These are phyloP conservation scores for Verticillium dahliae DNA, from an alignment of 2,329 filamentous ascomycete genomes.

Conservation along the genomic window DNA sequence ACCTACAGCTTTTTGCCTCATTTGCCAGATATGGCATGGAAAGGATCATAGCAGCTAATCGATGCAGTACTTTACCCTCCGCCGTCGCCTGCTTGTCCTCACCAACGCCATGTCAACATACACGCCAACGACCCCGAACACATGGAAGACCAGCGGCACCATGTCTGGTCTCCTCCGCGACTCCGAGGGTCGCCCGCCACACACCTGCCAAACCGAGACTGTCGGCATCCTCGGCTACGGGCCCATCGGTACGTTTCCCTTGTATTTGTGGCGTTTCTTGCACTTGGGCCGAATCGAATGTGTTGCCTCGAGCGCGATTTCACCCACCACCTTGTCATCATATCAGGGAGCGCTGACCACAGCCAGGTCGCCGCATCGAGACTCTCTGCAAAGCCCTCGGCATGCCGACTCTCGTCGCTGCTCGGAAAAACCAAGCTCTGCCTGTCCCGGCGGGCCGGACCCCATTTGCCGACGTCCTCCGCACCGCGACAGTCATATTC, in stretches of 20 bases:
- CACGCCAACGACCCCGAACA: slow-evolving; percentile 4
- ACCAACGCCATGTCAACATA: slow-evolving; percentile 12
- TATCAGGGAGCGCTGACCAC: neutral
- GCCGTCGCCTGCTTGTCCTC: slow-evolving; percentile 13
- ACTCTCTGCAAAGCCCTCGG: slow-evolving; percentile 14
- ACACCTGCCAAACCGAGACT: slow-evolving; percentile 18
- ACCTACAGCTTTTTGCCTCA: neutral
- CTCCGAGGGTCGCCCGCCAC: slow-evolving; percentile 14
- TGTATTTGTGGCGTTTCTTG: too few relatives aligned
- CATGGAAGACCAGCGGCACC: slow-evolving; percentile 11
- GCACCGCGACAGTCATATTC: slow-evolving; percentile 15
- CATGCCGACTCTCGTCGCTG: slow-evolving; percentile 16
- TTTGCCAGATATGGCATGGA: neutral
- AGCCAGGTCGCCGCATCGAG: slow-evolving; percentile 13
- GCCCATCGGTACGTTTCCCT: slow-evolving; percentile 8
- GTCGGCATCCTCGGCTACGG: slow-evolving; percentile 20
- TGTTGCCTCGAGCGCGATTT: too few relatives aligned
- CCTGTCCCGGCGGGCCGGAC: slow-evolving; percentile 2
- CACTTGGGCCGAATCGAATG: too few relatives aligned
- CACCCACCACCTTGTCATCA: too few relatives aligned
- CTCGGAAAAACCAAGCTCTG: slow-evolving; percentile 9
- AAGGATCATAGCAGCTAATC: neutral
- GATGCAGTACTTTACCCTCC: slow-evolving; percentile 12
- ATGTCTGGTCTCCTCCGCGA: slow-evolving; percentile 12
- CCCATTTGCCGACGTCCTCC: slow-evolving; percentile 14